Evolutionary conservation across 2,329 filamentous ascomycete genomes (phyloP).

Genomic region (Trichoderma arundinaceum): DNA sequence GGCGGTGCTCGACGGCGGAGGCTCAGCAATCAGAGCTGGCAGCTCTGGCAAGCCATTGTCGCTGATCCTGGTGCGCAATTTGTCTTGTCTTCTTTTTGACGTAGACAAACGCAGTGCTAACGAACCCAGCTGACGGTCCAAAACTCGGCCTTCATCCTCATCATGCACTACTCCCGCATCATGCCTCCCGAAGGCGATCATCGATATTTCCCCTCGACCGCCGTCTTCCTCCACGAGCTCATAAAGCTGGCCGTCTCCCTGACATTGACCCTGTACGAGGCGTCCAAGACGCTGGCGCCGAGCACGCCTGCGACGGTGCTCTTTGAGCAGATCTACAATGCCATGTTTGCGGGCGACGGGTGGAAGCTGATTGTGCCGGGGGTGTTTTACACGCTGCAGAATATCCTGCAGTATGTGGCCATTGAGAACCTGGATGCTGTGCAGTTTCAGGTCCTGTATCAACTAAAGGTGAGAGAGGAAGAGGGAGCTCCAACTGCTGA

Average conservation of each 20-base stretch:
- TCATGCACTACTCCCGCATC: conserved; percentile 92
- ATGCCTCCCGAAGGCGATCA: conserved; percentile 86
- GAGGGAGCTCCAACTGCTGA: conserved; percentile 4
- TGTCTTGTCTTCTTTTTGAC: background rate
- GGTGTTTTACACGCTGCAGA: conserved; percentile 86
- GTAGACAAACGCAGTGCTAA: background rate
- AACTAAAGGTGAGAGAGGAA: conserved; percentile 71
- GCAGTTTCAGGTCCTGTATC: conserved; percentile 91
- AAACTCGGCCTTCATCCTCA: conserved; percentile 78
- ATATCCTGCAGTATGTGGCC: conserved; percentile 90
- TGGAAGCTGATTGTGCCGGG: conserved; percentile 95
- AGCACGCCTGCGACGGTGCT: conserved; percentile 81
- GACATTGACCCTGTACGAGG: conserved; percentile 86
- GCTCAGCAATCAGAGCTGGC: conserved; percentile 26
- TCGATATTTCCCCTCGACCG: conserved; percentile 91
- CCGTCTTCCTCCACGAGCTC: conserved; percentile 90
- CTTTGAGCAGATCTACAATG: conserved; percentile 77
- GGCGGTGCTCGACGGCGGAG: conserved; percentile 33
- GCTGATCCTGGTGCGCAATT: conserved; percentile 37
- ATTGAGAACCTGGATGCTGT: conserved; percentile 90
- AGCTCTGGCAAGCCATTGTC: conserved; percentile 37
- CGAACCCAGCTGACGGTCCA: conserved; percentile 69
- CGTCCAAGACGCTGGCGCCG: conserved; percentile 76
- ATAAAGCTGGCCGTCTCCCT: conserved; percentile 87
- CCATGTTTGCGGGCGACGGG: conserved; percentile 86